Conservation (phyloP, 106 monocot species). For the Amphibolis antarctica region DNA sequence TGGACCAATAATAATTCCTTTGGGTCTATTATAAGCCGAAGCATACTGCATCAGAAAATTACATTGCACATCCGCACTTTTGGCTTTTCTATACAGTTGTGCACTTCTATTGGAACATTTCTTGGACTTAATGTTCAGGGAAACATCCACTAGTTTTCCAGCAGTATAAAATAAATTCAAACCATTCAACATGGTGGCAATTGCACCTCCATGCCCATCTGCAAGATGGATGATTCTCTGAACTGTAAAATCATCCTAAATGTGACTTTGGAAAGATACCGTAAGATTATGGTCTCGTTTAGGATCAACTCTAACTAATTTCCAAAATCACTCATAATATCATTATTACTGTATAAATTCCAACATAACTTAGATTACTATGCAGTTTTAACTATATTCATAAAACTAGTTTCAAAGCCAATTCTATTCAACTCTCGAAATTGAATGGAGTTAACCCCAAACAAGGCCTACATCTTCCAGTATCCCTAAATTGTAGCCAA, state of each 20-base stretch:
- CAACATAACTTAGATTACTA: no score
- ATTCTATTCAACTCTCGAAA: no score
- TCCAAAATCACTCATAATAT: no score
- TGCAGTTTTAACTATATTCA: no score
- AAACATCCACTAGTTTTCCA: background rate
- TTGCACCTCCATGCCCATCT: background rate
- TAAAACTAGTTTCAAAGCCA: no score
- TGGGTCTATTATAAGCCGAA: constrained; percentile 2
- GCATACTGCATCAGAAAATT: constrained; percentile 15
- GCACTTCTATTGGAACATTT: constrained; percentile 15
- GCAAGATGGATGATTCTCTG: background rate
- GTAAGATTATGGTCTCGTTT: no score
- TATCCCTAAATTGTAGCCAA: background rate
- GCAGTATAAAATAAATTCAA: background rate
- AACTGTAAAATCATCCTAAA: background rate
- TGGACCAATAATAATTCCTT: constrained; percentile 18
- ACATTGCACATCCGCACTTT: constrained; percentile 10
- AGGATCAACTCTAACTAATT: no score
- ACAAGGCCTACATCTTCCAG: background rate
- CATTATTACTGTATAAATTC: no score
- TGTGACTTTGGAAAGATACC: background rate
- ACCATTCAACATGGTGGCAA: background rate
- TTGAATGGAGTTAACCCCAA: no score
- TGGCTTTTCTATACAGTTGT: constrained; percentile 25
- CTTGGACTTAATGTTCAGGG: constrained; percentile 14